phyloP scores from a whole-genome alignment of 768 basidiomycete species.

The Scleroderma citrinum region DNA sequence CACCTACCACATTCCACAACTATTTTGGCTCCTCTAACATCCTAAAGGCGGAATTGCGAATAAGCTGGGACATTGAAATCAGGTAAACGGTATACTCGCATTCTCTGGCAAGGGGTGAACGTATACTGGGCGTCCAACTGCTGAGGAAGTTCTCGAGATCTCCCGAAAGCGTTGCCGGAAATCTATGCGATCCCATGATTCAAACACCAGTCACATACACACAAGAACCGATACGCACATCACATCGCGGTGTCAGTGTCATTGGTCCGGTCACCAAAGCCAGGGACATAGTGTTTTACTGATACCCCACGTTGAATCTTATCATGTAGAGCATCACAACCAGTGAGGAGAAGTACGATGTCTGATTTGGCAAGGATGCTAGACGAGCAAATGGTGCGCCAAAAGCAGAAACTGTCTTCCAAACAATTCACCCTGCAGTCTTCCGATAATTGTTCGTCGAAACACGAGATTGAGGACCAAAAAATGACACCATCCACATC shows the following conservation, averaged over 20 bases:
- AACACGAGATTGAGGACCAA: slow-evolving; percentile 66
- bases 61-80: no score
- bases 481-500: slow-evolving; percentile 83
- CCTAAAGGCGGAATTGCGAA: slow-evolving; percentile 36
- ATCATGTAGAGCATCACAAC: slow-evolving; percentile 65
- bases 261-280: slow-evolving; percentile 68
- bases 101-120: slow-evolving; percentile 74
- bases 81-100: no score
- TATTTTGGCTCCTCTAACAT: slow-evolving; percentile 66
- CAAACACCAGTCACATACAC: not conserved
- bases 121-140: slow-evolving; percentile 60
- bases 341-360: slow-evolving; percentile 51
- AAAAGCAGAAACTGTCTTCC: slow-evolving; percentile 71
- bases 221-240: slow-evolving; percentile 42
- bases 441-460: slow-evolving; percentile 74
- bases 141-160: slow-evolving; percentile 56
- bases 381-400: slow-evolving; percentile 66
- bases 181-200: slow-evolving; percentile 38
- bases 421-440: slow-evolving; percentile 64
- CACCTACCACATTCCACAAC: slow-evolving; percentile 61
- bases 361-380: slow-evolving; percentile 58
- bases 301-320: slow-evolving; percentile 63
- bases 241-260: slow-evolving; percentile 61
- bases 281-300: slow-evolving; percentile 65
- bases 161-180: slow-evolving; percentile 79